Evolutionary conservation across 768 basidiomycete species (phyloP), one percentile per base, ranked within the genome.

Genomic region (Tricholoma terreum): DNA sequence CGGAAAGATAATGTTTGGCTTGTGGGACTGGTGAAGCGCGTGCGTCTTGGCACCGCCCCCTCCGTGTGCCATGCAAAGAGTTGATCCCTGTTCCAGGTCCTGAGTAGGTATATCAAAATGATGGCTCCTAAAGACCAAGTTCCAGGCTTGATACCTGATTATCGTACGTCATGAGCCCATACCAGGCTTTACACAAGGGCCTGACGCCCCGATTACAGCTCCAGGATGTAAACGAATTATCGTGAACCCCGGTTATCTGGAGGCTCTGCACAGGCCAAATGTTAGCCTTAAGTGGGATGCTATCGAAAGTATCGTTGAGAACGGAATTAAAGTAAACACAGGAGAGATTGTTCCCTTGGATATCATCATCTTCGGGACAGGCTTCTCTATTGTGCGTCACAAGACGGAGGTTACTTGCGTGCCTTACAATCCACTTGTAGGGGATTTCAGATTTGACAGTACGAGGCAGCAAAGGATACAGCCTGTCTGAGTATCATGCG

Each of bases 151-250:
- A 79, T 78, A 54, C 86, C 86, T 4, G 69, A 71, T 9, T 83
- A 81, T 71, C 71, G 84, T 82, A 64, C 42, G 80, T 66, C 52
- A 36, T 9, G 22, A 51, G 31, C 27, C 17, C 22, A 12, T 31
- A 48, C 27, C 48, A 51, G 43, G 12, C 30, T 45, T 43, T 36
- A 30, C 14, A 27, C 36, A 50, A 53, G 42, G 43, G 21, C 58
- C 50, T 42, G 35, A 40, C 19, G 19, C 24, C 21, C 51, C 55
- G 4, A 58, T 57, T 27, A 34, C 56, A 84, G 83, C 79, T 42
- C 77, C 80, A 30, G 85, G 85, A 19, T 87, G 85, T 65, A 86
- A 85, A 67, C 77, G 87, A 36, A 77, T 86, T 17, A 80, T 88
- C 33, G 73, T 82, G 54, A 84, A 89, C 63, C 80, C 82, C 3